A percentile compares a stretch with the other conserved stretches of the same genome.
These are phyloP conservation scores for Coleophoma cylindrospora DNA, from an alignment of 2,329 filamentous ascomycete species.

Conservation along the genomic window DNA sequence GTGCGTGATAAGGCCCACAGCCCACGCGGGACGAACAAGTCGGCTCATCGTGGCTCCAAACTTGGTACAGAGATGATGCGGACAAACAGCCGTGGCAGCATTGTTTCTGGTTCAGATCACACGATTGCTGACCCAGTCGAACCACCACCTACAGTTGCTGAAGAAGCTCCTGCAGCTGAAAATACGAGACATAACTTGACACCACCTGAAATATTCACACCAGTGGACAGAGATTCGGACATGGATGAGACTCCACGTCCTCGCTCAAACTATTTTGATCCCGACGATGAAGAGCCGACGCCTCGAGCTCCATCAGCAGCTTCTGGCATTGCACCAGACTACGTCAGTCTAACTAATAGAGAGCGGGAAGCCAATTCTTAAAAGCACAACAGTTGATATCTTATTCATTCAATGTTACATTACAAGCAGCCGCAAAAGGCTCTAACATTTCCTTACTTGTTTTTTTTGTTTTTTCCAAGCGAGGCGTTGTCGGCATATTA, in stretches of 20 bases:
- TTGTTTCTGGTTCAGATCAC: slow-evolving; percentile 31
- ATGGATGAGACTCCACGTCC: slow-evolving; percentile 22
- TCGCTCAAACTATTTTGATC: slow-evolving; percentile 8
- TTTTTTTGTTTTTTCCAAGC: slow-evolving; percentile 3
- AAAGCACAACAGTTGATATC: background rate
- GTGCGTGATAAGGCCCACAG: slow-evolving; percentile 26
- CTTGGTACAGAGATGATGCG: slow-evolving; percentile 97
- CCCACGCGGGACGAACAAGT: slow-evolving; percentile 46
- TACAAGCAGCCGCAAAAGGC: background rate
- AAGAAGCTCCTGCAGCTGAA: slow-evolving; percentile 20
- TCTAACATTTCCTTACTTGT: slow-evolving; percentile 1
- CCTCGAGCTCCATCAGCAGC: slow-evolving; percentile 13
- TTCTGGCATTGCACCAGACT: background rate
- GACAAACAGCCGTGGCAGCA: slow-evolving; percentile 88
- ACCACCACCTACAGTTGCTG: slow-evolving; percentile 20
- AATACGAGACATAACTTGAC: slow-evolving; percentile 19
- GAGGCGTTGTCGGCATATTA: slow-evolving; percentile 5
- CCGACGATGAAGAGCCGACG: slow-evolving; percentile 21
- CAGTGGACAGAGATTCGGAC: slow-evolving; percentile 17
- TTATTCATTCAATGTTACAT: background rate
- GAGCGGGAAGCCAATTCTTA: background rate
- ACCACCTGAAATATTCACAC: slow-evolving; percentile 19
- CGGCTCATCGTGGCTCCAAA: slow-evolving; percentile 71
- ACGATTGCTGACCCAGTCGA: slow-evolving; percentile 16
- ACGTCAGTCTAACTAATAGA: background rate